A percentile compares a stretch with the other conserved stretches of the same genome.
These are phyloP conservation scores for Onygena corvina DNA, from an alignment of 2,329 filamentous ascomycete genomes.

Conservation along the genomic window DNA sequence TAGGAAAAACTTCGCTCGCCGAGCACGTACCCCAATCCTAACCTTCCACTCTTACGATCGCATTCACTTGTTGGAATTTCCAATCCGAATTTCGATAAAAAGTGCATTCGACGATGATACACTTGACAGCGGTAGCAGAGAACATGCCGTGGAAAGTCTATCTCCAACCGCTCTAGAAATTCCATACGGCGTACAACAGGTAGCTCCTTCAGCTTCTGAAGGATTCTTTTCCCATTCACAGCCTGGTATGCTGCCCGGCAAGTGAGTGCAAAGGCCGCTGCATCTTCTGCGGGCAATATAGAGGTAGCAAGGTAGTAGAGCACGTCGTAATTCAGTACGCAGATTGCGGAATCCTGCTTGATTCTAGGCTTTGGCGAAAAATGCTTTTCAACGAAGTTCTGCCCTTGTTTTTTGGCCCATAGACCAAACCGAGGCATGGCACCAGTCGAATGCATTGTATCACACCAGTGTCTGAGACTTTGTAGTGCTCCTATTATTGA, in stretches of 20 bases:
- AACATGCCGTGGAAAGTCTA: background rate
- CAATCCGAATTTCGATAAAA: too few relatives aligned
- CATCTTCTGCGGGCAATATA: background rate
- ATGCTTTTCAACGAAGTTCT: too few relatives aligned
- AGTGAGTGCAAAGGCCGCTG: constrained; percentile 1
- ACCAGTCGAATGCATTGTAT: too few relatives aligned
- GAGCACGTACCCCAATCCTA: background rate
- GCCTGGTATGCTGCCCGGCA: background rate
- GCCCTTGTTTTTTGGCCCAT: too few relatives aligned
- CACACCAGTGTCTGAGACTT: too few relatives aligned
- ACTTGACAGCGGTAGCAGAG: background rate
- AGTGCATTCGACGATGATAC: background rate
- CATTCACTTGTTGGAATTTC: background rate
- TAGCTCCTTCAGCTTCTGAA: background rate
- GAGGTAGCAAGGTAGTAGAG: constrained; percentile 1
- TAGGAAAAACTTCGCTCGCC: background rate
- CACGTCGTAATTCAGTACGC: background rate
- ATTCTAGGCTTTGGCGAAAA: too few relatives aligned
- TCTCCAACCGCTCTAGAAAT: background rate
- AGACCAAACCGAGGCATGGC: too few relatives aligned
- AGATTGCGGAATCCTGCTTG: too few relatives aligned
- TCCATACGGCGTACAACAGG: background rate
- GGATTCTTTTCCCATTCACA: background rate
- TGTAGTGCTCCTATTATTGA: too few relatives aligned
- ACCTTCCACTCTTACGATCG: background rate